phyloP scores from a whole-genome alignment of 805 yeast genomes.

The Ogataea henricii region DNA sequence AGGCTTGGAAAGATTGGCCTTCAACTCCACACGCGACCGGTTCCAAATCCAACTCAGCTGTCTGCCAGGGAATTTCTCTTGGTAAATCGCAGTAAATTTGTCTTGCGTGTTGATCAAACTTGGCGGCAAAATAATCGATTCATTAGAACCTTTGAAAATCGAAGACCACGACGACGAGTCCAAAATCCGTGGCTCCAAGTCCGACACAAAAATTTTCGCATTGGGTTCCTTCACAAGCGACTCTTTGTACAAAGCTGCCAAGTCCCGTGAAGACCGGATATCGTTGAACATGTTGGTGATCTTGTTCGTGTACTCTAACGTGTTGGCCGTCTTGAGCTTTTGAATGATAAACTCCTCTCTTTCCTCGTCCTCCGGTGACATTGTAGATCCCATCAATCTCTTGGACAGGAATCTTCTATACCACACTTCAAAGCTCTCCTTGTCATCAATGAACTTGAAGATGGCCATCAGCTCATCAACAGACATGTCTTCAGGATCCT shows the following conservation, averaged over 20 bases:
- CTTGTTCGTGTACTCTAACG: slow-evolving; percentile 89
- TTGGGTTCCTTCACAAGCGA: slow-evolving; percentile 17
- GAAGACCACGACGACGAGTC: slow-evolving; percentile 37
- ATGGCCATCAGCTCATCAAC: slow-evolving; percentile 84
- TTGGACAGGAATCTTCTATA: slow-evolving; percentile 88
- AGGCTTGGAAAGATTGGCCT: slow-evolving; percentile 78
- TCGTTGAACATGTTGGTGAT: slow-evolving; percentile 96
- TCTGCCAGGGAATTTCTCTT: slow-evolving; percentile 79
- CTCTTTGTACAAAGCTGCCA: slow-evolving; percentile 47
- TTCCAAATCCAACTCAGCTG: slow-evolving; percentile 96
- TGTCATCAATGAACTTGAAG: slow-evolving; percentile 86
- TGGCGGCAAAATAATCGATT: slow-evolving; percentile 64
- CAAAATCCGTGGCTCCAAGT: slow-evolving; percentile 36
- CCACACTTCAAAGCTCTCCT: slow-evolving; percentile 92
- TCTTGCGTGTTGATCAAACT: slow-evolving; percentile 66
- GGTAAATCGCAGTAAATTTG: slow-evolving; percentile 68
- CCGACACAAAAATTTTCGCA: slow-evolving; percentile 27
- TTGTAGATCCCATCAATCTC: slow-evolving; percentile 72
- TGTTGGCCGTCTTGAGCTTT: slow-evolving; percentile 84
- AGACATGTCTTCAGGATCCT: slow-evolving; percentile 70
- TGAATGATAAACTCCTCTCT: slow-evolving; percentile 84
- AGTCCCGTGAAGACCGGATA: slow-evolving; percentile 78
- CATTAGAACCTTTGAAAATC: slow-evolving; percentile 31
- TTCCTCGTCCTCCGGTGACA: slow-evolving; percentile 82
- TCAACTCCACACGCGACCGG: slow-evolving; percentile 86